Evolutionary conservation across 768 basidiomycete genomes (phyloP), one percentile per base, ranked within the genome.

Genomic region (Clitopilus hobsonii): DNA sequence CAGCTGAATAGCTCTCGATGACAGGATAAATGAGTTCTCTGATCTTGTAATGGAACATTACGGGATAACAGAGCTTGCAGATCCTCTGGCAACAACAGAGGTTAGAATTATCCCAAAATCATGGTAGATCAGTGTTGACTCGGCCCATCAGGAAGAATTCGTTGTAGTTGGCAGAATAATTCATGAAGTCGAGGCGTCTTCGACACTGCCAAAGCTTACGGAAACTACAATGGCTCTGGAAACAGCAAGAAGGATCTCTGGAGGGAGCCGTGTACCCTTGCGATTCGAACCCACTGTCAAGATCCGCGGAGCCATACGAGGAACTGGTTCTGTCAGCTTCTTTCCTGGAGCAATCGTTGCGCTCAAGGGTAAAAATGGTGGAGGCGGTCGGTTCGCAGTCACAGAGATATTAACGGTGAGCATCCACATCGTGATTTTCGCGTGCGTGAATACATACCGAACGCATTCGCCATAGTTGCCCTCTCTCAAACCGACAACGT

Each of bases 341-440:
- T 98, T 95, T 65, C 93, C 94, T 4, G 97, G 97, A 3, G 86
- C 86, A 25, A 83, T 98, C 51, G 88, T 88, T 1, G 94, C 88
- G 0, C 64, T 98, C 27, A 90, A 84, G 57, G 97, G 97, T 0
- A 83, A 81, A 66, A 98, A 98, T 68, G 94, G 94, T 1, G 91
- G 94, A 1, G 94, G 91, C 5, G 89, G 85, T 2, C 85, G 85
- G 73, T 98, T 98, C 65, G 76, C 84, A 8, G 95, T 88, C 0
- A 82, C 83, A 23, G 94, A 98, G 63, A 74, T 96, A 7, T 68
- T 97, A 30, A 72, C 84, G 60, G 96, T 98, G 65, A 66, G 88
- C 71, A n/a, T 51, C n/a, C 18, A 20, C 3, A 23, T 20, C n/a
- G n/a, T n/a, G n/a, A n/a, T 45, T 20, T 45, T 11, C 4, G 32